Base-by-base conservation (phyloP, 768 basidiomycete genomes). In the Zangia roseola region DNA sequence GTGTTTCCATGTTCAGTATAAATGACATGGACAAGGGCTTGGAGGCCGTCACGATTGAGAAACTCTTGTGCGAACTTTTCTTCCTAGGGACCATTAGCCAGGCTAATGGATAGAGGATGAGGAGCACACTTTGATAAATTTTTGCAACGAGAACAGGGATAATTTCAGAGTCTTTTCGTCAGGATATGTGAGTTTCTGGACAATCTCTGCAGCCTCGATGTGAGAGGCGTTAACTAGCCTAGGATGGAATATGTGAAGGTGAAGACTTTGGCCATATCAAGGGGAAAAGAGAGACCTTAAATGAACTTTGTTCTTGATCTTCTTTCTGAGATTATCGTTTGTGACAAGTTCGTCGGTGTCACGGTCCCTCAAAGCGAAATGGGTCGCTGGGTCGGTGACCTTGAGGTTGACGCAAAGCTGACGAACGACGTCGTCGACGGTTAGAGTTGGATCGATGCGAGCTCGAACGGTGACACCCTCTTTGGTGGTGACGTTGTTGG, bases 331-430 rank as follows among this genome's bases (percentile, higher is more conserved):
- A 62, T 94, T 94, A 55, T 92, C 90, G 59, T 88, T 87, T 23
- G 91, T 94, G 16, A 97, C 85, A 40, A 94, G 69, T 55, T 89
- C 89, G 51, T 88, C 88, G 14, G 76, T 80, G 57, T 91, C 88
- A 21, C 68, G 68, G 63, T 94, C 91, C 57, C 92, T 77, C 50
- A 95, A 67, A 2, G 91, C 87, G 62, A 81, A 93, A 54, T 87
- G 71, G 1, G 78, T 76, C 1, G 88, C 78, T 0, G 86, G 77
- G 33, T 89, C 89, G 49, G 81, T 81, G 49, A 92, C 82, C 67
- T 86, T 84, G 55, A 95, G 73, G 68, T 84, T 92, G 55, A 84
- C 69, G 58, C 90, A 91, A 10, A 93, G 78, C 65, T 91, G 89
- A 47, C 81, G 83, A 43, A 93, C 79, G 48, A 93, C 91, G 63